Percentiles rank a stretch among this genome's conserved stretches.
These are phyloP conservation scores for thale cress (Arabidopsis thaliana) DNA, from an alignment of 345 rosid genomes.

Conservation along the genomic window DNA sequence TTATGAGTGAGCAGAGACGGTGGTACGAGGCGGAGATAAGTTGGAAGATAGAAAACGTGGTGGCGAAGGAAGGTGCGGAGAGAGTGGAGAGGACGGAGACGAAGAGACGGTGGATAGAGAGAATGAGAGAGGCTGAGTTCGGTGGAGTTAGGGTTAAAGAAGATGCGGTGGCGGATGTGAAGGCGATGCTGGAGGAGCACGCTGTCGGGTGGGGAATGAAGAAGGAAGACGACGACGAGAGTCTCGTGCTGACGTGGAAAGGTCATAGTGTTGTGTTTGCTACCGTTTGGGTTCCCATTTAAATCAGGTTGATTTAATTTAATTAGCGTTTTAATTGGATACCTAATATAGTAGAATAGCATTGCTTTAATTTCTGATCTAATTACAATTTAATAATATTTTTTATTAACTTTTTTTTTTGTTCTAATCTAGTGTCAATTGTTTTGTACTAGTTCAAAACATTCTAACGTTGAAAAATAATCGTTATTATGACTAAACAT, in stretches of 20 bases:
- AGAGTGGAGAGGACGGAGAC: slow-evolving; percentile 83
- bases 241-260: slow-evolving; percentile 91
- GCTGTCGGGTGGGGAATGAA: slow-evolving; percentile 97
- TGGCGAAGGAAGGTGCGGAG: slow-evolving; percentile 76
- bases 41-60: slow-evolving; percentile 93
- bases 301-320: not conserved
- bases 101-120: slow-evolving; percentile 74
- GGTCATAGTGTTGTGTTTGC: slow-evolving; percentile 96
- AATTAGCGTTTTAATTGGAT: slow-evolving; percentile 2
- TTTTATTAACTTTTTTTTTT: not conserved
- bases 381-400: not conserved
- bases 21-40: slow-evolving; percentile 82
- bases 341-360: not conserved
- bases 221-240: slow-evolving; percentile 47
- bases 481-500: too few species aligned
- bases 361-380: not conserved
- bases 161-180: slow-evolving; percentile 61
- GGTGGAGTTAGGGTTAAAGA: slow-evolving; percentile 56
- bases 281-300: slow-evolving; percentile 70
- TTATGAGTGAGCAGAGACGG: slow-evolving; percentile 73
- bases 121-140: slow-evolving; percentile 71
- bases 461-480: too few species aligned
- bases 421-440: not conserved
- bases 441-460: too few species aligned
- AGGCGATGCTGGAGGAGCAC: slow-evolving; percentile 90